These are phyloP conservation scores for Viola pubescens DNA, from an alignment of 441 rosid genomes.

Conservation along the genomic window DNA sequence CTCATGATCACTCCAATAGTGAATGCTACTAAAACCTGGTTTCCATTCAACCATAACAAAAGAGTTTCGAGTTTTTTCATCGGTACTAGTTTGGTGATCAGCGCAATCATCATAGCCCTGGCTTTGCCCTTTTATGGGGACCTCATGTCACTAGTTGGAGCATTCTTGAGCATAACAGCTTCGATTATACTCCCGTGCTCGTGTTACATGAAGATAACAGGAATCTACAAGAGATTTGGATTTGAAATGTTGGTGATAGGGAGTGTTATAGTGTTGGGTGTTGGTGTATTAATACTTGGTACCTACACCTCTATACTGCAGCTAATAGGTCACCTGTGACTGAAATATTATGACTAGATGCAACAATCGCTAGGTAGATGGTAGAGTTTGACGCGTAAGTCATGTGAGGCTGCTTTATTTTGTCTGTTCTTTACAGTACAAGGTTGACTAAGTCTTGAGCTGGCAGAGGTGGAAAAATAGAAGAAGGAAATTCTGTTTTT, in stretches of 20 bases:
- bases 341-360: not conserved
- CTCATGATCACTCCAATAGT: conserved; percentile 77
- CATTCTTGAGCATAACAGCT: conserved; percentile 62
- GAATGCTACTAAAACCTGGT: conserved; percentile 37
- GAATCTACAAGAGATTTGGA: conserved; percentile 35
- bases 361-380: not conserved
- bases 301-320: conserved; percentile 49
- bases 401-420: no score
- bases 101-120: conserved; percentile 58
- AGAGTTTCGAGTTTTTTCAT: conserved; percentile 28
- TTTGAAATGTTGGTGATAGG: conserved; percentile 33
- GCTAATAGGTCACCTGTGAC: conserved; percentile 31
- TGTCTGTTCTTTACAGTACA: no score
- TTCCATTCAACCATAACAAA: conserved; percentile 35
- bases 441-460: no score
- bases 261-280: conserved; percentile 31
- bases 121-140: conserved; percentile 62
- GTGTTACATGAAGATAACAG: conserved; percentile 78
- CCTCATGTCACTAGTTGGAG: conserved; percentile 85
- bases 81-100: conserved; percentile 43
- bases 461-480: no score
- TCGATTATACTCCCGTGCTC: conserved; percentile 62
- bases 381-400: no score
- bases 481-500: no score
- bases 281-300: conserved; percentile 38